A percentile compares a stretch with the other conserved stretches of the same genome.
Conservation (phyloP, 306 rosid genomes). For the Glycyrrhiza uralensis region DNA sequence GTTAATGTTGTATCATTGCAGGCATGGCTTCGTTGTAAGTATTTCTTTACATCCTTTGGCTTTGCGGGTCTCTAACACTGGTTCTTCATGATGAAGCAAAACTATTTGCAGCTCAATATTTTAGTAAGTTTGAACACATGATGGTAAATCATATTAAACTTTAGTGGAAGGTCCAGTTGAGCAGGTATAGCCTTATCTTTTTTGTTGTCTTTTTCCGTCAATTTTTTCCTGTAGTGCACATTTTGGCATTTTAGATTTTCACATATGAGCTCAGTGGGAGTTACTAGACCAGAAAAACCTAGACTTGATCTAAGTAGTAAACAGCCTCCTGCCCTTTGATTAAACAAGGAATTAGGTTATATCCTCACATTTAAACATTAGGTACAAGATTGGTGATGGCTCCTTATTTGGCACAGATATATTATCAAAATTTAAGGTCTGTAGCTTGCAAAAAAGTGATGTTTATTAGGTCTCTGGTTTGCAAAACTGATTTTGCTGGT, state of each 20-base stretch:
- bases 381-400: slow-evolving; percentile 45
- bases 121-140: slow-evolving; percentile 94
- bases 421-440: background rate
- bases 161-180: slow-evolving; percentile 80
- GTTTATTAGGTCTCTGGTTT: background rate
- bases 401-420: background rate
- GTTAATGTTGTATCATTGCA: slow-evolving; percentile 69
- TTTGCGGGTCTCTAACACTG: slow-evolving; percentile 15
- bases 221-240: slow-evolving; percentile 14
- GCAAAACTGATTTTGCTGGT: slow-evolving; percentile 9
- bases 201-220: background rate
- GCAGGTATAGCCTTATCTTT: slow-evolving; percentile 55
- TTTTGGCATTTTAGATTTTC: slow-evolving; percentile 86
- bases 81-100: slow-evolving; percentile 20
- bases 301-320: slow-evolving; percentile 92
- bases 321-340: slow-evolving; percentile 94
- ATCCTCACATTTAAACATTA: slow-evolving; percentile 83
- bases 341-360: slow-evolving; percentile 81
- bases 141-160: slow-evolving; percentile 79
- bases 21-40: slow-evolving; percentile 52
- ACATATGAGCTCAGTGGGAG: slow-evolving; percentile 94
- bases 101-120: slow-evolving; percentile 82
- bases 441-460: background rate
- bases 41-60: slow-evolving; percentile 22
- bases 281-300: slow-evolving; percentile 87